Base-by-base conservation (phyloP, 179 eudicot genomes). In the Silene noctiflora region DNA sequence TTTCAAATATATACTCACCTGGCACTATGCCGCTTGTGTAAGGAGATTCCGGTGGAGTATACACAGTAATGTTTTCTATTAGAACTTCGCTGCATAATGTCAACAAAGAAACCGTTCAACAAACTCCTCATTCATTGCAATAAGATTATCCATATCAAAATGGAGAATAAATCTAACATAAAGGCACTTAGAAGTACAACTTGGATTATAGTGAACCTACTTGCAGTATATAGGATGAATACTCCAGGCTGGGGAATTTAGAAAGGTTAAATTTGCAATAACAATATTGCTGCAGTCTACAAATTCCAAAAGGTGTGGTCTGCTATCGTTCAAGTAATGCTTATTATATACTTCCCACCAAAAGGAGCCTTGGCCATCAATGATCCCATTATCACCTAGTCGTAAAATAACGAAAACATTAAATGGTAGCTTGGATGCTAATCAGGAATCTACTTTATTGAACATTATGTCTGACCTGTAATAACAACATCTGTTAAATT, bases 21-120 rank as follows among this genome's bases (percentile, higher is more conserved):
- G 73, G 73, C 33, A 69, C 73, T 19, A 69, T 69, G 58, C 73
- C 73, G 27, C 73, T 69, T 42, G 73, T 69, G 4, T 44, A 46
- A 21, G 59, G 58, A 69, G 73, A 69, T 14, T 69, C 33, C 7
- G 73, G 73, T 46, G 73, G 73, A 46, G 73, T 27, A 46, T 46
- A 16, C 59, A 69, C 59, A 44, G 59, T 69, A 69, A 69, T 21
- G 33, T 69, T 44, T 22, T 69, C 73, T 20, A 69, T 69, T 3
- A 46, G 17, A 11, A 69, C 29, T 69, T 69, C 55, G 1, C 73
- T 69, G 73, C 56, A 69, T 44, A 1, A 46, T 69, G 59, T 44
- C 58, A 69, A 69, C 56, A 21, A 69, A 19, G 11, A 42, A 12
- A 24, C 14, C 21, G 16, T 5, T 22, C 46, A 39, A 39, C 46